phyloP scores from a whole-genome alignment of 176 grass and related monocot species.

The Musa beccarii region DNA sequence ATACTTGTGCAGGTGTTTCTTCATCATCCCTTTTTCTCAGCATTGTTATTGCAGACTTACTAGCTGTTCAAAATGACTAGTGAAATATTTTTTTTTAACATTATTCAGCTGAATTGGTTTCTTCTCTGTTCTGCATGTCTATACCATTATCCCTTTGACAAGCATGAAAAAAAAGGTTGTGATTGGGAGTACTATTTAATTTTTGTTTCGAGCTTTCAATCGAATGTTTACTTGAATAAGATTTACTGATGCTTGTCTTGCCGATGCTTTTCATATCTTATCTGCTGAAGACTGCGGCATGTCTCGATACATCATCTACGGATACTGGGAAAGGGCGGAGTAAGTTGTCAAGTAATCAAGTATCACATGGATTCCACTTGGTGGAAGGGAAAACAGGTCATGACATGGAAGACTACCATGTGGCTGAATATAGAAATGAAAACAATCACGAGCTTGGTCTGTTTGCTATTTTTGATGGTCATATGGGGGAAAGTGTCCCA shows the following conservation, averaged over 20 bases:
- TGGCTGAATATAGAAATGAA: conserved; percentile 73
- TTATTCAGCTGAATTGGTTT: no score
- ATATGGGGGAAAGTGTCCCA: conserved; percentile 83
- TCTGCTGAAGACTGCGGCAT: conserved; percentile 50
- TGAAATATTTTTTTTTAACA: no score
- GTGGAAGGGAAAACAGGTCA: conserved; percentile 96
- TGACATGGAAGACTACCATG: conserved; percentile 99
- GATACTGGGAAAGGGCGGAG: conserved; percentile 89
- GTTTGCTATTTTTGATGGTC: conserved; percentile 96
- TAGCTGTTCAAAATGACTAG: no score
- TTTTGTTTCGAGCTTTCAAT: not conserved
- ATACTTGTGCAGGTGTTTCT: no score
- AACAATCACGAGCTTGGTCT: conserved; percentile 78
- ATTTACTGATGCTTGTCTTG: not conserved
- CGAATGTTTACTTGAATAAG: not conserved
- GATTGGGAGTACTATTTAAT: no score
- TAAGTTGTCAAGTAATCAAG: conserved; percentile 77
- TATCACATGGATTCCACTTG: conserved; percentile 88
- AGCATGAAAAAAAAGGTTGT: not conserved
- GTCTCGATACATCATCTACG: conserved; percentile 59
- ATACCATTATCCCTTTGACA: not conserved
- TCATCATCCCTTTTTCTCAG: no score
- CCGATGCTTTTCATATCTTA: conserved; percentile 13
- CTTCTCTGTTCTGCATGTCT: no score
- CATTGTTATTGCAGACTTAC: no score